These are phyloP conservation scores for Biscutella laevigata DNA, from an alignment of 441 rosid genomes.

Conservation along the genomic window DNA sequence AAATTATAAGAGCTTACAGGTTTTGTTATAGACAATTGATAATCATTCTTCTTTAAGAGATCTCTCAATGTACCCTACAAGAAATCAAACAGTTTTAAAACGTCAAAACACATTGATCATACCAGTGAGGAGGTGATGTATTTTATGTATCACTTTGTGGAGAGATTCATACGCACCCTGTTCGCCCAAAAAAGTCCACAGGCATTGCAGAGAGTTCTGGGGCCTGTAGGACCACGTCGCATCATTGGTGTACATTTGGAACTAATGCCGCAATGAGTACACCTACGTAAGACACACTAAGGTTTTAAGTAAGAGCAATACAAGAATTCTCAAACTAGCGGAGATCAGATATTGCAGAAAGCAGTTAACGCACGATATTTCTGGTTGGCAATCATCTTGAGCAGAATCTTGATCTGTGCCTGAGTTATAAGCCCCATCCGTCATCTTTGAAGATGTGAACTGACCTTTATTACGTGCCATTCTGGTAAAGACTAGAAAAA, in stretches of 20 bases:
- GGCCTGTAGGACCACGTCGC: slow-evolving; percentile 98
- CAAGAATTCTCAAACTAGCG: not conserved
- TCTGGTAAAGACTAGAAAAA: slow-evolving; percentile 40
- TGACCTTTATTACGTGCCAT: slow-evolving; percentile 97
- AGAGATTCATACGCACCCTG: slow-evolving; percentile 53
- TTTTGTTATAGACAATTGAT: slow-evolving; percentile 7
- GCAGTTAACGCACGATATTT: slow-evolving; percentile 52
- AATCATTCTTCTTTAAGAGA: slow-evolving; percentile 21
- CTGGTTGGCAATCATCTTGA: slow-evolving; percentile 55
- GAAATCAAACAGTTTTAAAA: not conserved
- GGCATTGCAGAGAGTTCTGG: slow-evolving; percentile 96
- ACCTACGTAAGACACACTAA: slow-evolving; percentile 35
- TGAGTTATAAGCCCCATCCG: slow-evolving; percentile 55
- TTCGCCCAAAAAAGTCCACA: slow-evolving; percentile 95
- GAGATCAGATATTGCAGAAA: not conserved
- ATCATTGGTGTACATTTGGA: slow-evolving; percentile 94
- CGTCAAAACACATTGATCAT: not conserved
- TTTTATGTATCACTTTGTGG: not conserved
- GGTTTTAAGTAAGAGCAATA: not conserved
- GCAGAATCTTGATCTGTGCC: slow-evolving; percentile 57
- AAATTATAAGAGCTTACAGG: slow-evolving; percentile 15
- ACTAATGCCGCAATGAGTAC: slow-evolving; percentile 77
- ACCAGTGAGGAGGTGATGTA: not conserved
- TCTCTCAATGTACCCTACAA: slow-evolving; percentile 28
- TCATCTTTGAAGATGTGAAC: slow-evolving; percentile 74